phyloP scores from a whole-genome alignment of 306 rosid genomes.

The Canavalia gladiata region DNA sequence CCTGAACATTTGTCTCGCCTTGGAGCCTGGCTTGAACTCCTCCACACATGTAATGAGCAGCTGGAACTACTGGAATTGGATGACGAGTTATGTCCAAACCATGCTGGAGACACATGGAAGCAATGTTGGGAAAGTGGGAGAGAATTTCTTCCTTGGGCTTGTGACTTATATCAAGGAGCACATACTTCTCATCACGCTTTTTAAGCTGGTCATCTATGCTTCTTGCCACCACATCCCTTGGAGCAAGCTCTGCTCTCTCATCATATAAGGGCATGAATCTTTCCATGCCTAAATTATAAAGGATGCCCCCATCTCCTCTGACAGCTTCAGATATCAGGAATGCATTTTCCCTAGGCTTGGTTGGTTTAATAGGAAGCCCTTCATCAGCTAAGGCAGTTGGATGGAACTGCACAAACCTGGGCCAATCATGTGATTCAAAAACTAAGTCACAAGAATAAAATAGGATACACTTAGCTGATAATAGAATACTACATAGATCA shows the following conservation, averaged over 20 bases:
- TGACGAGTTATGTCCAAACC: slow-evolving; percentile 85
- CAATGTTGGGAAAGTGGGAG: slow-evolving; percentile 86
- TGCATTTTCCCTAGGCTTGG: slow-evolving; percentile 72
- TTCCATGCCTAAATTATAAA: slow-evolving; percentile 87
- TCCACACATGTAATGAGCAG: slow-evolving; percentile 98
- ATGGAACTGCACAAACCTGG: slow-evolving; percentile 96
- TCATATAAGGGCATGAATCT: slow-evolving; percentile 94
- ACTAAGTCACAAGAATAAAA: slow-evolving; percentile 12
- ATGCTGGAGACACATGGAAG: slow-evolving; percentile 73
- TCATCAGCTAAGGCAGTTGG: slow-evolving; percentile 97
- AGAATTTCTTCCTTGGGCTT: slow-evolving; percentile 73
- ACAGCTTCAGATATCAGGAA: slow-evolving; percentile 94
- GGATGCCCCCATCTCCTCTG: slow-evolving; percentile 90
- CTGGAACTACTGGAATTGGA: slow-evolving; percentile 95
- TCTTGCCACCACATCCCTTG: slow-evolving; percentile 97
- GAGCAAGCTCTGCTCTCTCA: slow-evolving; percentile 95
- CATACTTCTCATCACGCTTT: slow-evolving; percentile 80
- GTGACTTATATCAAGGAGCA: slow-evolving; percentile 90
- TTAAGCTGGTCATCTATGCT: slow-evolving; percentile 96
- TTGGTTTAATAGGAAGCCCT: slow-evolving; percentile 79
- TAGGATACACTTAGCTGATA: slow-evolving; percentile 7
- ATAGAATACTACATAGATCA: background rate
- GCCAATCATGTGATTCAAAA: slow-evolving; percentile 6
- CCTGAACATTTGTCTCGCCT: slow-evolving; percentile 87
- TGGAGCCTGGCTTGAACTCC: slow-evolving; percentile 93